Evolutionary conservation across 192 early-diverging fungal genomes (phyloP), one percentile per base, ranked within the genome.

Genomic region (Linnemannia elongata): DNA sequence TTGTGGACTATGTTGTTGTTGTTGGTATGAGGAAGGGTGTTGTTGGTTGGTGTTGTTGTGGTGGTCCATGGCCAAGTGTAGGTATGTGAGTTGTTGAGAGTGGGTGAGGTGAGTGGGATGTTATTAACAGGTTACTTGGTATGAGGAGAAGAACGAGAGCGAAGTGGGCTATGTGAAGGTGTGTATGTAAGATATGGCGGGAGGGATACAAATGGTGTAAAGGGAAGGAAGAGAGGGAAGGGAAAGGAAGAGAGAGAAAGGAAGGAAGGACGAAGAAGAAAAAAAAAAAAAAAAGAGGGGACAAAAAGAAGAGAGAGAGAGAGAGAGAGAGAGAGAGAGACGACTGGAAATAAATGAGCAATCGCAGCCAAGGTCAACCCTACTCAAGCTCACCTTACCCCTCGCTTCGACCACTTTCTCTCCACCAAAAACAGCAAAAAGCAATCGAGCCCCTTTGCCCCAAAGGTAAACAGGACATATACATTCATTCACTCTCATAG

Each of bases 31-130:
- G 6, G 27, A n/a, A 3, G 38, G 22, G 15, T 73, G 33, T 33
- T 22, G 68, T 36, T 27, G 17, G 36, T 20, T 72, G 71, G n/a
- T 72, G 71, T 72, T 72, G 71, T 44, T 72, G 71, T 72, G 72
- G 22, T 73, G 72, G 45, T 73, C 72, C 72, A 73, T 73, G 45
- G 72, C 44, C 39, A 41, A 45, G n/a, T 30, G 7, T 10, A 15
- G 60, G 60, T 66, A 45, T 45, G 44, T 45, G 44, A 13, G 44
- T 45, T 44, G 10, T 6, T 45, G 44, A 10, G 60, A 15, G 60
- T 13, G 30, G 27, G 30, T 66, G 60, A 1, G 27, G n/a, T n/a
- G n/a, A 18, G 30, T 33, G 30, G 27, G 2, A 42, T 33, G 6
- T 20, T 52, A 17, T 20, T 52, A 22, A 30, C 30, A 30, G 27